These are phyloP conservation scores for Penicillium corylophilum DNA, from an alignment of 2,329 filamentous ascomycete genomes.

Conservation along the genomic window DNA sequence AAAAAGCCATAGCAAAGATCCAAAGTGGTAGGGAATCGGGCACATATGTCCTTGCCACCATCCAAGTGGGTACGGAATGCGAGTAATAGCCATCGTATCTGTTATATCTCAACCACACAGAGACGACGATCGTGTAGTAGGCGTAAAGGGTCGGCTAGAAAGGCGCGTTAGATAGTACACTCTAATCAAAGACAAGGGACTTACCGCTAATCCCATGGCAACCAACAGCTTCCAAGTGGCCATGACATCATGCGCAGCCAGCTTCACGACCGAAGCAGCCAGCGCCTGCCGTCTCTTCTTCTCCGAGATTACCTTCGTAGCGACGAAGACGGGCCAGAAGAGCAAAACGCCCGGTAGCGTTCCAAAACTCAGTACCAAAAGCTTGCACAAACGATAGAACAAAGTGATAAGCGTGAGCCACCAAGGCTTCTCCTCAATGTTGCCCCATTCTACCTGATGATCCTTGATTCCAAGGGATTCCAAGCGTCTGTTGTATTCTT, in stretches of 20 bases:
- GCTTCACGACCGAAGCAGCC: conserved; percentile 79
- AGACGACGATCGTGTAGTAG: conserved; percentile 71
- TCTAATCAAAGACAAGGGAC: no score
- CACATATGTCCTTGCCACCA: conserved; percentile 50
- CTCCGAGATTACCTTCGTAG: conserved; percentile 74
- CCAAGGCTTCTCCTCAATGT: conserved; percentile 33
- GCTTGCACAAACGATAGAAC: conserved; percentile 73
- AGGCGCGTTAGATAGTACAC: no score
- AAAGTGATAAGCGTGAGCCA: conserved; percentile 69
- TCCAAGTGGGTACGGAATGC: conserved; percentile 19
- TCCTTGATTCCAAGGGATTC: conserved; percentile 81
- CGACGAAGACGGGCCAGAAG: conserved; percentile 84
- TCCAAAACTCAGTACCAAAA: conserved; percentile 69
- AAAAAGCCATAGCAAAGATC: conserved; percentile 68
- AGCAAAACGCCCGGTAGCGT: conserved; percentile 80
- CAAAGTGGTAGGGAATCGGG: conserved; percentile 76
- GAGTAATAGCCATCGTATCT: conserved; percentile 64
- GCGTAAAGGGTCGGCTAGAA: conserved; percentile 67
- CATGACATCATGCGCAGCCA: conserved; percentile 80
- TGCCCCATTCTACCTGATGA: conserved; percentile 88
- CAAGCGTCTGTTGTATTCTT: conserved; percentile 79
- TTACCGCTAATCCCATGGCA: conserved; percentile 66
- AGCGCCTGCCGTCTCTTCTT: conserved; percentile 77
- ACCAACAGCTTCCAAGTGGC: conserved; percentile 91
- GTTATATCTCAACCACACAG: conserved; percentile 73